Percentiles rank a stretch among this genome's conserved stretches.
phyloP scores from a whole-genome alignment of 2,329 filamentous ascomycete species.

The Orbilia ellipsospora region DNA sequence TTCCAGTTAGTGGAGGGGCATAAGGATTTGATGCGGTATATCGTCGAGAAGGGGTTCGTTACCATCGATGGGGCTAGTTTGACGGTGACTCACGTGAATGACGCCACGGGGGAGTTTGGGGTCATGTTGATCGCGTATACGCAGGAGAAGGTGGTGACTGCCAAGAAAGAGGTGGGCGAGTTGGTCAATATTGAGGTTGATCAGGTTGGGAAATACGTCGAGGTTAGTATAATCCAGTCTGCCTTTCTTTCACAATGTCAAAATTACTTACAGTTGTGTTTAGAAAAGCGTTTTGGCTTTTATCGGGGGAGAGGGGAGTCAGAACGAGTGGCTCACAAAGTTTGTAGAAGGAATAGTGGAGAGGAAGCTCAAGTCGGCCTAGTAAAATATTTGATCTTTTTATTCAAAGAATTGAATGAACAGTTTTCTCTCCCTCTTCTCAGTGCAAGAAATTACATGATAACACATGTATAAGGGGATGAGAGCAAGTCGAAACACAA shows the following conservation, averaged over 20 bases:
- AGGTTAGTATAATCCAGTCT: conserved; percentile 58
- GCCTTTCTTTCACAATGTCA: background rate
- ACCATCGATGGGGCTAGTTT: conserved; percentile 93
- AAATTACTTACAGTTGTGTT: background rate
- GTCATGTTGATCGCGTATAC: conserved; percentile 98
- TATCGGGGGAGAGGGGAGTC: conserved; percentile 64
- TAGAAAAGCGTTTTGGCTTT: conserved; percentile 57
- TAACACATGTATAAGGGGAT: too few relatives aligned
- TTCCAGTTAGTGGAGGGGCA: conserved; percentile 74
- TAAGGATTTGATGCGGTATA: conserved; percentile 78
- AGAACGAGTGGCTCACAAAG: conserved; percentile 73
- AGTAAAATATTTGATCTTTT: background rate
- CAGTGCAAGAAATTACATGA: too few relatives aligned
- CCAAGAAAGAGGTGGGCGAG: conserved; percentile 80
- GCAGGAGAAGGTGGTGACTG: conserved; percentile 88
- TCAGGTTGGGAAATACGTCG: conserved; percentile 74
- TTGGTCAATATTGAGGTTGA: conserved; percentile 93
- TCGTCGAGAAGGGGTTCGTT: conserved; percentile 96
- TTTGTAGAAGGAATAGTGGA: conserved; percentile 80
- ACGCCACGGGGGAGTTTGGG: conserved; percentile 82
- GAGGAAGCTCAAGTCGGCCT: conserved; percentile 65
- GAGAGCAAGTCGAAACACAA: too few relatives aligned
- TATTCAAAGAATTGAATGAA: too few relatives aligned
- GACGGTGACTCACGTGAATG: conserved; percentile 87
- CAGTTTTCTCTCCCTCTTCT: too few relatives aligned